Conservation (phyloP, 768 basidiomycete genomes). For the Termitomyces bulborhizus region DNA sequence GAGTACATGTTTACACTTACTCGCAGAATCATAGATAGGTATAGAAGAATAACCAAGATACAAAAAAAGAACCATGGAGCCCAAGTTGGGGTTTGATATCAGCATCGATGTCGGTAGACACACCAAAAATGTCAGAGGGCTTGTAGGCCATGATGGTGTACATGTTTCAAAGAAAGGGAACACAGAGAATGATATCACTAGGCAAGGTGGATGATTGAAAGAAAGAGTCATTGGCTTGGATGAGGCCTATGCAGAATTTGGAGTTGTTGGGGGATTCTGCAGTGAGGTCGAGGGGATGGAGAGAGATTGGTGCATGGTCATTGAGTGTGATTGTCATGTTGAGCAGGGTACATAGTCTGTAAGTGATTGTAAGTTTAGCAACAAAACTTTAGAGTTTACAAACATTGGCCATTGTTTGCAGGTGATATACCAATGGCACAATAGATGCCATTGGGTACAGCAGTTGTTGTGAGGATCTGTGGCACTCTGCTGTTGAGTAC, state of each 20-base stretch:
- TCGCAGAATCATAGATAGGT: too few relatives aligned
- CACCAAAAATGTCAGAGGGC: neutral
- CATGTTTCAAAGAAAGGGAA: conserved; percentile 69
- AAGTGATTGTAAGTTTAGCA: neutral
- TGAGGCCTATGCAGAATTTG: conserved; percentile 54
- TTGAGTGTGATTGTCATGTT: too few relatives aligned
- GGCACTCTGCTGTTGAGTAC: conserved; percentile 73
- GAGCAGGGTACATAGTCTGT: conserved; percentile 75
- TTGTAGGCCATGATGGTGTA: conserved; percentile 47
- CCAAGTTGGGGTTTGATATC: too few relatives aligned
- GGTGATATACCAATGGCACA: conserved; percentile 64
- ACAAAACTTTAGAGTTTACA: conserved; percentile 22
- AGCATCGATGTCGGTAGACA: neutral
- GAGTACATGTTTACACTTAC: too few relatives aligned
- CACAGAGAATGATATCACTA: conserved; percentile 73
- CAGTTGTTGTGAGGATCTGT: conserved; percentile 51
- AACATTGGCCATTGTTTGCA: conserved; percentile 57
- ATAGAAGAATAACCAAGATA: too few relatives aligned
- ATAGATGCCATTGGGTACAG: conserved; percentile 70
- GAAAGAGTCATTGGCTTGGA: conserved; percentile 47
- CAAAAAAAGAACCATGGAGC: too few relatives aligned
- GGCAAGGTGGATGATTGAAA: conserved; percentile 28
- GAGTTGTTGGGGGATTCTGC: conserved; percentile 37
- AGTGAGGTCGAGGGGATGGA: too few relatives aligned
- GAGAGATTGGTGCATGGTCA: too few relatives aligned